phyloP scores from a whole-genome alignment of 257 asterid species.

The Echites panduratus region DNA sequence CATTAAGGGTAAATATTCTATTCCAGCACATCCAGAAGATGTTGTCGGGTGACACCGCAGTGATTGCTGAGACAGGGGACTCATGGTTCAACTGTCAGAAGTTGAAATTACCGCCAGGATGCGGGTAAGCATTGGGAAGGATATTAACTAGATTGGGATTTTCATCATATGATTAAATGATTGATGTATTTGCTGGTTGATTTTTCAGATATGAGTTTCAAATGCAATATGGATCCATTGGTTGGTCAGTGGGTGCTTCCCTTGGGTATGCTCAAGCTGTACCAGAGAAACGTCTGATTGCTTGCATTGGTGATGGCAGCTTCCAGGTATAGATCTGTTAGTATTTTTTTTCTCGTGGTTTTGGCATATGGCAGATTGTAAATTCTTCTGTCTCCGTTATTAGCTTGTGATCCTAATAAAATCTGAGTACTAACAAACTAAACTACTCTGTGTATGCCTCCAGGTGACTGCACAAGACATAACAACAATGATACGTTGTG shows the following conservation, averaged over 20 bases:
- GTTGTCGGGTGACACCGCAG: constrained; percentile 54
- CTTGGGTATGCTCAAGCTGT: constrained; percentile 80
- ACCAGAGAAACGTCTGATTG: constrained; percentile 59
- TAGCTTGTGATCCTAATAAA: too few relatives aligned
- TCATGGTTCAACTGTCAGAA: constrained; percentile 89
- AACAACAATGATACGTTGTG: constrained; percentile 59
- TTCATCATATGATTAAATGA: background rate
- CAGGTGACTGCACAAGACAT: constrained; percentile 76
- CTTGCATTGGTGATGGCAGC: constrained; percentile 88
- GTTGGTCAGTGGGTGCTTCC: constrained; percentile 91
- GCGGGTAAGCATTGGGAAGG: constrained; percentile 45
- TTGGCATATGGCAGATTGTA: background rate
- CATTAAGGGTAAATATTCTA: constrained; percentile 64
- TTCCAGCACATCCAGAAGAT: constrained; percentile 67
- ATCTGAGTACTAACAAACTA: background rate
- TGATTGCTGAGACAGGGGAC: constrained; percentile 82
- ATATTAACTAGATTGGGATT: background rate
- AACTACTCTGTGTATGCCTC: background rate
- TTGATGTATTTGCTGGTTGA: background rate
- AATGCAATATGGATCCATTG: constrained; percentile 85
- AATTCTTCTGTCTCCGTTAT: too few relatives aligned
- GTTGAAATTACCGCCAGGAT: constrained; percentile 57
- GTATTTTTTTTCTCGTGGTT: background rate
- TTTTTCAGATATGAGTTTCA: constrained; percentile 65
- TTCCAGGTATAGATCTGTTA: constrained; percentile 49